Conservation (phyloP, 2,329 filamentous ascomycete genomes). For the Botrytis aclada region DNA sequence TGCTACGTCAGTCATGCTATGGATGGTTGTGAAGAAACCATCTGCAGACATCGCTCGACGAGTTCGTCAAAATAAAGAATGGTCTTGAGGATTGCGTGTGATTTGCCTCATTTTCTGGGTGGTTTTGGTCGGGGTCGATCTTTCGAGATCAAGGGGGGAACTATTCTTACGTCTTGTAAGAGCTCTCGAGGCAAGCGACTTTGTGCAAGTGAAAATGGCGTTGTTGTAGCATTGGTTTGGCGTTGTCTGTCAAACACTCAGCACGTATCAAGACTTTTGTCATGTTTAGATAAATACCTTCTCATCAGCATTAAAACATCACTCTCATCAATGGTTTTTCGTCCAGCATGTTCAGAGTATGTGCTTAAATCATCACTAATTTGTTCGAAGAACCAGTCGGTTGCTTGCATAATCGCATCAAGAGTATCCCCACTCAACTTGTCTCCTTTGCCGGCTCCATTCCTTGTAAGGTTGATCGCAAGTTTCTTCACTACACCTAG, state of each 20-base stretch:
- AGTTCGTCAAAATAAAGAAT: constrained; percentile 72
- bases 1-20: constrained; percentile 92
- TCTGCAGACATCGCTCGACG: constrained; percentile 68
- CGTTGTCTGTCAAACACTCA: constrained; percentile 63
- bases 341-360: constrained; percentile 77
- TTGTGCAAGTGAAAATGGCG: constrained; percentile 81
- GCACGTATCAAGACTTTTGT: constrained; percentile 25
- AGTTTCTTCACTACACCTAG: constrained; percentile 69
- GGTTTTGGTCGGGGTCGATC: neutral
- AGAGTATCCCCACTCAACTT: constrained; percentile 73
- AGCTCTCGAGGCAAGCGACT: constrained; percentile 78
- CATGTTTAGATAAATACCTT: constrained; percentile 52
- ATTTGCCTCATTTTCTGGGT: constrained; percentile 41
- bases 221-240: constrained; percentile 66
- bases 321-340: constrained; percentile 81
- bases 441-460: constrained; percentile 60
- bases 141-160: constrained; percentile 51
- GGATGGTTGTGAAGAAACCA: constrained; percentile 89
- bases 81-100: constrained; percentile 51
- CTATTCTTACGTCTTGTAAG: constrained; percentile 76
- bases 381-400: constrained; percentile 92
- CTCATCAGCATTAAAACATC: constrained; percentile 81
- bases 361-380: constrained; percentile 73
- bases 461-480: constrained; percentile 67
- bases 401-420: constrained; percentile 71